Percentiles rank a stretch among this genome's conserved stretches.
These are phyloP conservation scores for Bassia scoparia DNA, from an alignment of 148 eudicot species.

Conservation along the genomic window DNA sequence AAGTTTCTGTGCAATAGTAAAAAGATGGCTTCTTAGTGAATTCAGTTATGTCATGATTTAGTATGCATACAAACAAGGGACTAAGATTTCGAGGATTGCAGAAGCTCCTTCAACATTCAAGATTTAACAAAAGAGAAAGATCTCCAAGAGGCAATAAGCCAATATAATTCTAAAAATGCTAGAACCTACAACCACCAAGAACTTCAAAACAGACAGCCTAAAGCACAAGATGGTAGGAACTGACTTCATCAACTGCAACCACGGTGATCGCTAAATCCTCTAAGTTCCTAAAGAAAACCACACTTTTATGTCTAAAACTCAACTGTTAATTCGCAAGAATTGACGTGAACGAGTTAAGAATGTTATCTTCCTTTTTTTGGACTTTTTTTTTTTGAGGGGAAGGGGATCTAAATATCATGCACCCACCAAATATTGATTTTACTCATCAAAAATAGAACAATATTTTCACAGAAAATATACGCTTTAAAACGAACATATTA, in stretches of 20 bases:
- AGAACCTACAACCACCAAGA: not conserved
- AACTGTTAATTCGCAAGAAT: too few species aligned
- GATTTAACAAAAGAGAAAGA: not conserved
- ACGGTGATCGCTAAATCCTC: not conserved
- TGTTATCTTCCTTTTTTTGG: too few species aligned
- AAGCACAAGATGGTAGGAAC: not conserved
- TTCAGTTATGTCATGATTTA: not conserved
- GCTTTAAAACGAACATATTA: too few species aligned
- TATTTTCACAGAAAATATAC: too few species aligned
- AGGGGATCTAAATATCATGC: too few species aligned
- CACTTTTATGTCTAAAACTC: not conserved
- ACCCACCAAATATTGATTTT: too few species aligned
- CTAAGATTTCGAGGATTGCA: not conserved
- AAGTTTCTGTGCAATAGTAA: slow-evolving; percentile 46
- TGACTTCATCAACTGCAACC: not conserved
- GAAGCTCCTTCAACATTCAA: not conserved
- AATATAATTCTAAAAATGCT: not conserved
- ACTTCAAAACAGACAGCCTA: not conserved
- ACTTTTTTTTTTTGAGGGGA: too few species aligned
- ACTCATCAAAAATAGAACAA: too few species aligned
- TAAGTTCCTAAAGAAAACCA: not conserved
- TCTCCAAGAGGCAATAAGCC: not conserved
- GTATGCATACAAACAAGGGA: not conserved
- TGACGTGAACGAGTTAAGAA: not conserved
- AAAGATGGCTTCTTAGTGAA: slow-evolving; percentile 1